phyloP scores from a whole-genome alignment of 2,329 filamentous ascomycete species.

The Exophiala sp. region DNA sequence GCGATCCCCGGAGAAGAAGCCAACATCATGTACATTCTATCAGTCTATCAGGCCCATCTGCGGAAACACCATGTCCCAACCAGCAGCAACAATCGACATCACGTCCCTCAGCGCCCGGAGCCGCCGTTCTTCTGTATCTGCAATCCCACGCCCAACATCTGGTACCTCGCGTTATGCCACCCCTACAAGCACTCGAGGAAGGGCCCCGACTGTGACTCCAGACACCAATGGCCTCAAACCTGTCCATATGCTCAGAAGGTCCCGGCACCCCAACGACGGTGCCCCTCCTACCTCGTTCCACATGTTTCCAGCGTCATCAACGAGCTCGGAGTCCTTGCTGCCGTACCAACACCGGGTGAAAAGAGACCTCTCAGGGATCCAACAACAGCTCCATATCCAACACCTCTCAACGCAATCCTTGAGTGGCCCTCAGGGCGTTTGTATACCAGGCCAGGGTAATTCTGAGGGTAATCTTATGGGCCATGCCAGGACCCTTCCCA shows the following conservation, averaged over 20 bases:
- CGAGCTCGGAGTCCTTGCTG: slow-evolving; percentile 2
- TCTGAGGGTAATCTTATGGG: neutral
- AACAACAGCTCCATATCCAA: slow-evolving; percentile 13
- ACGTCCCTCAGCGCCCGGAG: slow-evolving; percentile 12
- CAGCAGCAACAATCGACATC: slow-evolving; percentile 1
- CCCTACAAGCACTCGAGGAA: slow-evolving; percentile 3
- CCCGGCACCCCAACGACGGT: slow-evolving; percentile 12
- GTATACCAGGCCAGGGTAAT: neutral
- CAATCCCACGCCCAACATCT: slow-evolving; percentile 16
- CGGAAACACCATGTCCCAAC: neutral
- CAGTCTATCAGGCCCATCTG: neutral
- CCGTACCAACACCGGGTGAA: slow-evolving; percentile 12
- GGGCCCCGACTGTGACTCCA: neutral
- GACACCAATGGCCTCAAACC: neutral
- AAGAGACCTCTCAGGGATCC: slow-evolving; percentile 15
- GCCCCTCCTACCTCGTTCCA: slow-evolving; percentile 9
- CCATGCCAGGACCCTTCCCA: slow-evolving; percentile 3
- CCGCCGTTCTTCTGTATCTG: slow-evolving; percentile 15
- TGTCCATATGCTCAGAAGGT: slow-evolving; percentile 4
- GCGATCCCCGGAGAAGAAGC: neutral
- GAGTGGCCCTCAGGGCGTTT: neutral
- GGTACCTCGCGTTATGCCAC: slow-evolving; percentile 16
- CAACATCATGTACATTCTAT: slow-evolving; percentile 4
- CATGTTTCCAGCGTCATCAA: neutral
- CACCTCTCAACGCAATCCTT: slow-evolving; percentile 14